Base-by-base conservation (phyloP, 2,329 filamentous ascomycete genomes). In the Microthyrium microscopicum region DNA sequence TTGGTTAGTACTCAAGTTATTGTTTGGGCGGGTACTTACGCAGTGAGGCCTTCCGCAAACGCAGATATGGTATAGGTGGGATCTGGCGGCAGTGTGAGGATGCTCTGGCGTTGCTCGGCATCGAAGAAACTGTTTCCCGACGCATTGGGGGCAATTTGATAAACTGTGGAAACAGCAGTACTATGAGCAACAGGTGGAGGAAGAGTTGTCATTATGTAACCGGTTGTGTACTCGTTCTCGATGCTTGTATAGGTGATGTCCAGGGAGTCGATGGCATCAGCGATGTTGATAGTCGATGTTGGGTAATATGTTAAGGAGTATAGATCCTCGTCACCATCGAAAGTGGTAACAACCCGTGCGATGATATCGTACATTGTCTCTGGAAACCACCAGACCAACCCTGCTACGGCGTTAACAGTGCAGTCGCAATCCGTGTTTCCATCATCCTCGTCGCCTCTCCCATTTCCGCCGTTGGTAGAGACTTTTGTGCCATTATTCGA, bases 391-490 rank as follows among this genome's bases (percentile, higher is more conserved):
- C 48, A 55, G 20, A 53, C 49, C 31, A 55, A 40, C 7, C 44
- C 45, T 7, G 51, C 52, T 4, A 47, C 40, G 5, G 54, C 47
- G 39, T 55, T 53, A 20, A 55, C 39, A 1, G 50, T 53, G 7
- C 44, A 43, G 3, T 46, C 49, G 29, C 41, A 41, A 33, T 49
- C 52, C 17, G 40, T 42, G 15, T 15, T 28, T 6, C n/a, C 31
- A 27, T 38, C 36, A 13, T 36, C 25, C 13, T 20, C 17, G 19
- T 16, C 8, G 15, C 7, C 15, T 15, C 7, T 8, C 15, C 7
- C 8, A 7, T 9, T 29, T 29, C 26, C 12, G 7, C 26, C 8
- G 7, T 17, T 9, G 26, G 26, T 12, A 29, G 26, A 16, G 26
- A 25, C 13, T 13, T 25, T 8, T 8, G 13, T 8, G 13, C 13